Evolutionary conservation across 495 filamentous ascomycete genomes (phyloP), one percentile per base, ranked within the genome.

Genomic region (Penicillium ochrochloron): DNA sequence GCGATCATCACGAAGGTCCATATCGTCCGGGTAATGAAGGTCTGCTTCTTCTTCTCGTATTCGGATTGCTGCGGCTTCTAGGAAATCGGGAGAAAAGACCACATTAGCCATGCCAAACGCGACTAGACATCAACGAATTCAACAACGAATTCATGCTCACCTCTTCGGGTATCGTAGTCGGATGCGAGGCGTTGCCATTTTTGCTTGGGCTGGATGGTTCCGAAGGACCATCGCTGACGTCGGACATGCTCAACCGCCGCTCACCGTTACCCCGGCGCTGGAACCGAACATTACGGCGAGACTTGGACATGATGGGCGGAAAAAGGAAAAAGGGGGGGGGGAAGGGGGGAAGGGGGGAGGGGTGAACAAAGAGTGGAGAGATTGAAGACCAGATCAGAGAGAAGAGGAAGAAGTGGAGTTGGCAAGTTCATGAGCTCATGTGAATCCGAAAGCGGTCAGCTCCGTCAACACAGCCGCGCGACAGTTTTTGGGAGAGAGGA

Each of bases 1-100:
- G 82, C 91, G 70, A 99, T 97, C 96, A 99, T 99, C 67, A 97
- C 88, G 53, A 99, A 89, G 25, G 91, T 97, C 96, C 96, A 99
- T 85, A 98, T 92, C 39, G 95, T 93, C 61, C 96, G 90, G 11
- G 93, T 97, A 69, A 97, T 92, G 85, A 99, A 97, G 71, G 93
- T 96, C 77, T 92, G 89, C 78, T 96, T 97, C 80, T 99, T 99
- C 88, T 97, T 98, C 73, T 97, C 93, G 76, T 94, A 97, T 25
- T 97, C 96, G 72, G 92, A 87, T 58, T 74, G 60, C 33, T 84
- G 77, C 52, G 76, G 71, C 74, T 82, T 84, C 73, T 80, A 27
- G 6, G 52, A 33, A 57, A 59, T 21, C n/a, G 23, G 33, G 33
- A 51, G n/a, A 29, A 63, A 23, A 52, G 12, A 19, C 21, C 34